Percentiles rank a stretch among this genome's conserved stretches.
These are phyloP conservation scores for Lipomyces kockii DNA, from an alignment of 805 yeast genomes.

Conservation along the genomic window DNA sequence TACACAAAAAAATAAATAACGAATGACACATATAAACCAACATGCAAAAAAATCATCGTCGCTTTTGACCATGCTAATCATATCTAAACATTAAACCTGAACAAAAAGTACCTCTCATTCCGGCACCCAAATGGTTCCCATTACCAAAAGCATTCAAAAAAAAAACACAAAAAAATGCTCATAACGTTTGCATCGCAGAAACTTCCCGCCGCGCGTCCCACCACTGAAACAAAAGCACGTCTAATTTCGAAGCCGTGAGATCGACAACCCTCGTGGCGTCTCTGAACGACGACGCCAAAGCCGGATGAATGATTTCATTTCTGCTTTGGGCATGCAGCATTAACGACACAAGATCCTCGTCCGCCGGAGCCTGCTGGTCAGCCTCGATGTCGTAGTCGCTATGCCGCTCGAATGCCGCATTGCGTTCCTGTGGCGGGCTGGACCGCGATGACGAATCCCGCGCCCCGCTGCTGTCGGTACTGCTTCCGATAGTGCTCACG, in stretches of 20 bases:
- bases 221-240: constrained; percentile 3
- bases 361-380: neutral
- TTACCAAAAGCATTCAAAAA: neutral
- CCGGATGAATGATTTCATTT: neutral
- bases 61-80: neutral
- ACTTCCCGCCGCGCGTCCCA: neutral
- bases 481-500: constrained; percentile 2
- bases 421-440: constrained; percentile 16
- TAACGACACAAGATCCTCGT: neutral
- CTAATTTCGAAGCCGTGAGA: constrained; percentile 2
- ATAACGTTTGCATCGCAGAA: neutral
- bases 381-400: neutral
- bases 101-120: too few species aligned
- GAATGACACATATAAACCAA: neutral
- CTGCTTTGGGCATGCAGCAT: neutral
- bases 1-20: neutral
- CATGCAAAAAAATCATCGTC: neutral
- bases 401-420: neutral
- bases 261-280: neutral
- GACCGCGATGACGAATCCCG: constrained; percentile 18
- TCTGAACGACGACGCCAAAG: neutral
- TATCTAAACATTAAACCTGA: neutral
- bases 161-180: too few species aligned
- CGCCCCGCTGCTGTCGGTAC: neutral
- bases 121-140: neutral